Evolutionary conservation across 192 early-diverging fungal genomes (phyloP).

Genomic region (Gonapodya sp.): DNA sequence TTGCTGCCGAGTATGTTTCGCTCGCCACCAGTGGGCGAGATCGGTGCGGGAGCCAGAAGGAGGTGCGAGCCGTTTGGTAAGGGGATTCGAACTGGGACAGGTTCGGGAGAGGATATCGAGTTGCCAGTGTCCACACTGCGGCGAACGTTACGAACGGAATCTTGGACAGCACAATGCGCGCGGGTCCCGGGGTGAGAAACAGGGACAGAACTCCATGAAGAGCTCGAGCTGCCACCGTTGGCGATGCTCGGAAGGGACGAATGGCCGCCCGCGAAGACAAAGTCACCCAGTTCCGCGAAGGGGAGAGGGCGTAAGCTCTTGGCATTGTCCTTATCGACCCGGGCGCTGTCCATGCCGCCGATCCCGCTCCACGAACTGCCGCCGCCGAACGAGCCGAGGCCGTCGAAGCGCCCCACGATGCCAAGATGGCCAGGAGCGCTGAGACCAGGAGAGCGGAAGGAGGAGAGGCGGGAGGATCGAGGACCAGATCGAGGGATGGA

Average conservation of each 20-base stretch:
- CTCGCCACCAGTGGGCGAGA: background rate
- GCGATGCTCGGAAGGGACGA: background rate
- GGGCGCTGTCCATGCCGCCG: background rate
- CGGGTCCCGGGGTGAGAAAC: background rate
- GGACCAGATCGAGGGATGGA: background rate
- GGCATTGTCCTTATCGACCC: background rate
- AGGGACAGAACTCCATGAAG: background rate
- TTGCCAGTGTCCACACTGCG: too few relatives aligned
- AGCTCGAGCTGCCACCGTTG: background rate
- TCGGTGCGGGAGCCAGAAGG: background rate
- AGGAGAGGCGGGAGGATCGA: background rate
- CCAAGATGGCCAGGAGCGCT: background rate
- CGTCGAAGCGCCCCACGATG: background rate
- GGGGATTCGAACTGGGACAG: too few relatives aligned
- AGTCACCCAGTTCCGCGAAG: background rate
- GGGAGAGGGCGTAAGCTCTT: background rate
- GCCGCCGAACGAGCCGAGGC: background rate
- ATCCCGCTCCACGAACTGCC: background rate
- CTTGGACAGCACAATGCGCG: background rate
- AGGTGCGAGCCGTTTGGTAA: background rate
- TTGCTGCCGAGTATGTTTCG: background rate
- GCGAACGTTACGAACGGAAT: background rate
- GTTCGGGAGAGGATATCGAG: too few relatives aligned
- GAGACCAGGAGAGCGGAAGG: background rate
- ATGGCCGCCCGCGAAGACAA: background rate